A percentile compares a stretch with the other conserved stretches of the same genome.
Evolutionary conservation across 768 basidiomycete genomes (phyloP).

Genomic region (Antrodiella citrinella): DNA sequence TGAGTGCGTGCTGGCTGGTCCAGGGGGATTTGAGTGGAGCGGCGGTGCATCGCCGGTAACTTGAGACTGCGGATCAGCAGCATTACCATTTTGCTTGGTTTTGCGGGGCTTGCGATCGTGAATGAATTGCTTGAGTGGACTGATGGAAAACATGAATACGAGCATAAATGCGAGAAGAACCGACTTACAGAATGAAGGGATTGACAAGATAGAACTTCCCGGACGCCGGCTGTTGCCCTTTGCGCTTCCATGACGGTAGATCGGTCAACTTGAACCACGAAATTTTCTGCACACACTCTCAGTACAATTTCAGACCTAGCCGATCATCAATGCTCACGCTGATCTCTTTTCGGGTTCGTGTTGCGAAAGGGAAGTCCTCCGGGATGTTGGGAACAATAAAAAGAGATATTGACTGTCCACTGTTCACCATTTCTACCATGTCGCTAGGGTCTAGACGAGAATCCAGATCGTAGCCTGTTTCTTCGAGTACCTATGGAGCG

Average conservation of each 20-base stretch:
- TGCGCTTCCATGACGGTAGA: slow-evolving; percentile 88
- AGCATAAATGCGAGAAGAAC: slow-evolving; percentile 4
- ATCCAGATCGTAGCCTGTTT: slow-evolving; percentile 88
- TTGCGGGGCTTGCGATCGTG: slow-evolving; percentile 51
- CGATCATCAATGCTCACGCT: slow-evolving; percentile 66
- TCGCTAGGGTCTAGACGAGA: slow-evolving; percentile 57
- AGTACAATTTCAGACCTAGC: slow-evolving; percentile 15
- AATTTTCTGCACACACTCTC: slow-evolving; percentile 66
- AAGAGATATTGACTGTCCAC: slow-evolving; percentile 84
- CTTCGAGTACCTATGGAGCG: slow-evolving; percentile 96
- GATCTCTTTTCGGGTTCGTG: slow-evolving; percentile 96
- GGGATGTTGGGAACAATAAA: slow-evolving; percentile 85
- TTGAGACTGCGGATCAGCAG: no score
- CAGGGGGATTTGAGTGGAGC: slow-evolving; percentile 10
- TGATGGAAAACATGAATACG: slow-evolving; percentile 16
- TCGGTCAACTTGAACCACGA: slow-evolving; percentile 91
- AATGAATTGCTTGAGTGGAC: slow-evolving; percentile 61
- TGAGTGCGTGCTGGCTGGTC: background rate
- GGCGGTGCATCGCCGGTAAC: no score
- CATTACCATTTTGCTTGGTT: no score
- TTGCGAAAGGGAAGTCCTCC: slow-evolving; percentile 84
- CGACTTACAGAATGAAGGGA: slow-evolving; percentile 75
- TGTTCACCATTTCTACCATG: slow-evolving; percentile 79
- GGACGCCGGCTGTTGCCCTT: slow-evolving; percentile 48
- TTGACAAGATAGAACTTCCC: slow-evolving; percentile 93